Evolutionary conservation across 2,329 filamentous ascomycete species (phyloP).

Genomic region (Phialophora macrospora): DNA sequence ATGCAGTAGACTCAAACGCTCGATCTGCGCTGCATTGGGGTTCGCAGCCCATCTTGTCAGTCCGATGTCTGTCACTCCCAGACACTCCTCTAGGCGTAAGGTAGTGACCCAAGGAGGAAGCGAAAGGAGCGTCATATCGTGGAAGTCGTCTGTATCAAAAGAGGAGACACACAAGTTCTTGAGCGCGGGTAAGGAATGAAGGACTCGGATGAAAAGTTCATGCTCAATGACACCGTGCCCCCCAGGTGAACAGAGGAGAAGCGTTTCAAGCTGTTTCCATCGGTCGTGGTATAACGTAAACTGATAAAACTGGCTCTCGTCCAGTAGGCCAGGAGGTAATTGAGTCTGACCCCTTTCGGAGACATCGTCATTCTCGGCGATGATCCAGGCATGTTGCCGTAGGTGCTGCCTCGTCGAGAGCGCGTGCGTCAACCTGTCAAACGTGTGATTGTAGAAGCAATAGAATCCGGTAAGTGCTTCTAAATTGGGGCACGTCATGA

Average conservation of each 20-base stretch:
- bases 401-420: slow-evolving; percentile 60
- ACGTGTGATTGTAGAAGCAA: slow-evolving; percentile 58
- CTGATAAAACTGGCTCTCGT: slow-evolving; percentile 55
- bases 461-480: slow-evolving; percentile 61
- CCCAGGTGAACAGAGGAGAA: slow-evolving; percentile 57
- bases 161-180: slow-evolving; percentile 61
- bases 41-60: slow-evolving; percentile 58
- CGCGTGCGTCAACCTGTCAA: slow-evolving; percentile 61
- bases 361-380: slow-evolving; percentile 53
- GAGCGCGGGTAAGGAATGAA: slow-evolving; percentile 59
- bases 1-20: slow-evolving; percentile 58
- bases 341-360: slow-evolving; percentile 45
- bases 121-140: slow-evolving; percentile 57
- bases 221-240: slow-evolving; percentile 56
- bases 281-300: slow-evolving; percentile 60
- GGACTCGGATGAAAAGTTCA: slow-evolving; percentile 59
- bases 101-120: slow-evolving; percentile 57
- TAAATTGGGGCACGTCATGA: slow-evolving; percentile 64
- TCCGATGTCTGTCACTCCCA: slow-evolving; percentile 61
- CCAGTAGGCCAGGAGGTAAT: slow-evolving; percentile 51
- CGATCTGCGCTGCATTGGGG: slow-evolving; percentile 51
- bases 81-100: slow-evolving; percentile 60
- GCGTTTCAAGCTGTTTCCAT: slow-evolving; percentile 58
- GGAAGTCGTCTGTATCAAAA: slow-evolving; percentile 60
- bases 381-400: slow-evolving; percentile 62